These are phyloP conservation scores for Perkinsus marinus DNA, from an alignment of 169 alveolate genomes.

Conservation along the genomic window DNA sequence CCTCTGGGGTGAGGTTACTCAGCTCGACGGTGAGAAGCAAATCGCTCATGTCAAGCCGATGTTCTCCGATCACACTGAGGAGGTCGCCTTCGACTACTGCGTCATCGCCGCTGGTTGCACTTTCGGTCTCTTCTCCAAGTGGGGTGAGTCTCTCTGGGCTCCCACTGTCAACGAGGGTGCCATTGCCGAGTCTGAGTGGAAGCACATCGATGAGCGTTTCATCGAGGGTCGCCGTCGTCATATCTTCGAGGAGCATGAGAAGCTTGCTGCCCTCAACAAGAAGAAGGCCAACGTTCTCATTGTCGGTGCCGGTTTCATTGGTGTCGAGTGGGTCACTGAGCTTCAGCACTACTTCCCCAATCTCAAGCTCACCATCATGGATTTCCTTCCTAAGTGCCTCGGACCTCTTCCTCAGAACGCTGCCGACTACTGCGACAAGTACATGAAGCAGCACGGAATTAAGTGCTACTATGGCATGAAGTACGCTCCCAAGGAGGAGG, in stretches of 20 bases:
- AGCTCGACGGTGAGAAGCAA: background rate
- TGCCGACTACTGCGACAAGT: conserved; percentile 20
- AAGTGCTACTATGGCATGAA: conserved; percentile 10
- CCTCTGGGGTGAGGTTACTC: conserved; percentile 27
- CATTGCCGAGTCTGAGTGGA: conserved; percentile 16
- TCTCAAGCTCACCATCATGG: conserved; percentile 22
- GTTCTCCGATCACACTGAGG: conserved; percentile 1
- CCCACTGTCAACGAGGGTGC: conserved; percentile 28
- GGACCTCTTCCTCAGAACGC: conserved; percentile 28
- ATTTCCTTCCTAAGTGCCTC: conserved; percentile 21
- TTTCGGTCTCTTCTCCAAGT: background rate
- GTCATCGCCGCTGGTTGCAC: conserved; percentile 27
- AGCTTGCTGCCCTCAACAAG: conserved; percentile 2
- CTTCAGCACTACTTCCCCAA: conserved; percentile 22
- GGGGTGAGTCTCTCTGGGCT: conserved; percentile 26
- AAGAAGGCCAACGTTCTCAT: conserved; percentile 15
- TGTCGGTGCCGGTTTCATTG: conserved; percentile 27
- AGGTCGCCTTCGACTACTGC: conserved; percentile 26
- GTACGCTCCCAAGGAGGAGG: conserved; percentile 18
- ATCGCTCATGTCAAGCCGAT: background rate
- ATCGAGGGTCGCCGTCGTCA: conserved; percentile 28
- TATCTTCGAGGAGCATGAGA: conserved; percentile 21
- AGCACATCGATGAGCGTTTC: conserved; percentile 25
- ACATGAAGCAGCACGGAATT: conserved; percentile 17
- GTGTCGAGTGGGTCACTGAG: conserved; percentile 31